Evolutionary conservation across 192 early-diverging fungal genomes (phyloP).

Genomic region (Radiomyces spectabilis): DNA sequence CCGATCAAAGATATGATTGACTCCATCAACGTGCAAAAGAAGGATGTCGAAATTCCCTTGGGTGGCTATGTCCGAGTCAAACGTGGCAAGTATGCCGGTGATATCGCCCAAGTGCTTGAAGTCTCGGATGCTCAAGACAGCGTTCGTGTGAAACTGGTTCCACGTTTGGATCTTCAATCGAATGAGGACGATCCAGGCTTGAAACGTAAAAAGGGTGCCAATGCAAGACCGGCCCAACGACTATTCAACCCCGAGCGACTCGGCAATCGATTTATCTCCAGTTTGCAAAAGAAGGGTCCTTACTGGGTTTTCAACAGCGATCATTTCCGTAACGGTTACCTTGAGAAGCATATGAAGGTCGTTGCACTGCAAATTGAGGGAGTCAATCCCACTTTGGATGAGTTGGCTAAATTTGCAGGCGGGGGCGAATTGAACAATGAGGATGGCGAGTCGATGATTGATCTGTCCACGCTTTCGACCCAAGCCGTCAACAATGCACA

Average conservation of each 20-base stretch:
- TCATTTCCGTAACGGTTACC: slow-evolving; percentile 67
- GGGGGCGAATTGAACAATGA: slow-evolving; percentile 62
- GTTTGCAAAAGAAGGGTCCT: slow-evolving; percentile 49
- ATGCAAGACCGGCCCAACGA: slow-evolving; percentile 60
- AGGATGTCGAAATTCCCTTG: slow-evolving; percentile 49
- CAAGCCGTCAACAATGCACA: slow-evolving; percentile 44
- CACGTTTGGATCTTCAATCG: slow-evolving; percentile 57
- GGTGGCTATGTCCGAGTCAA: slow-evolving; percentile 86
- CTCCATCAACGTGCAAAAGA: slow-evolving; percentile 69
- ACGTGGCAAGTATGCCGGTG: slow-evolving; percentile 88
- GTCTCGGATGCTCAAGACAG: slow-evolving; percentile 61
- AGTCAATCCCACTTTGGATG: slow-evolving; percentile 86
- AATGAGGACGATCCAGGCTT: slow-evolving; percentile 33
- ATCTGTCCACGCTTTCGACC: slow-evolving; percentile 21
- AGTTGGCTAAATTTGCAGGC: slow-evolving; percentile 76
- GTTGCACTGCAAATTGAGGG: slow-evolving; percentile 52
- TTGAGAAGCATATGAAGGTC: slow-evolving; percentile 76
- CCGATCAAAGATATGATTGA: slow-evolving; percentile 90
- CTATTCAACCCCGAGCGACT: slow-evolving; percentile 64
- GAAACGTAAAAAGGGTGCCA: slow-evolving; percentile 53
- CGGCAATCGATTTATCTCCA: slow-evolving; percentile 28
- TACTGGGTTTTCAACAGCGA: slow-evolving; percentile 52
- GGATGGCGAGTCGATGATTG: slow-evolving; percentile 34
- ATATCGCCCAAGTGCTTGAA: slow-evolving; percentile 74
- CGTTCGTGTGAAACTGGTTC: slow-evolving; percentile 64